Conservation (phyloP, 768 basidiomycete species). For the Suillus hirtellus region DNA sequence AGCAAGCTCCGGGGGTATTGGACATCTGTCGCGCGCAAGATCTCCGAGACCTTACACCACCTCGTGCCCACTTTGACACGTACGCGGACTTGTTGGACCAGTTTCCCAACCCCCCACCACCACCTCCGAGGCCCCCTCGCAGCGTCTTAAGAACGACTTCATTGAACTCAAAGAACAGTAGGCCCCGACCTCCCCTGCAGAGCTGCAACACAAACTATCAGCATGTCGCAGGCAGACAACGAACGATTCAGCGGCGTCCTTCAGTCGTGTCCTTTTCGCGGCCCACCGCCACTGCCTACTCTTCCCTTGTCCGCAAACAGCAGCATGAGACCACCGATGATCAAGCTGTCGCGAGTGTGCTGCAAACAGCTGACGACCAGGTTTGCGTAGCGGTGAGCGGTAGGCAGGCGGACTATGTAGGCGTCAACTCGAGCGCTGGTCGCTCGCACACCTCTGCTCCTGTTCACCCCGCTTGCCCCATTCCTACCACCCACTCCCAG, state of each 20-base stretch:
- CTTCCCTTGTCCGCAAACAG: constrained; percentile 5
- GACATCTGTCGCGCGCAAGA: constrained; percentile 2
- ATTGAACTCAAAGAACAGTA: constrained; percentile 4
- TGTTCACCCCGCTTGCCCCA: neutral
- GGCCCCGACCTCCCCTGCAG: neutral
- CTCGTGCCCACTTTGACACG: neutral
- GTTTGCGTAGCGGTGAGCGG: constrained; percentile 6
- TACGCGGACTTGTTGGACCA: constrained; percentile 14
- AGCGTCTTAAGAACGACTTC: constrained; percentile 8
- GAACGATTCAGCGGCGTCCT: neutral
- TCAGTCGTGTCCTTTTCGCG: neutral
- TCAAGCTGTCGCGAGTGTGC: neutral
- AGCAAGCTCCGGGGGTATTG: constrained; percentile 8
- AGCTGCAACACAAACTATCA: neutral
- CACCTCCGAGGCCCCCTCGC: constrained; percentile 14
- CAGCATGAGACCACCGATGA: neutral
- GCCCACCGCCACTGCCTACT: constrained; percentile 4
- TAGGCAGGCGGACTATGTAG: constrained; percentile 5
- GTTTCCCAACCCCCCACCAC: constrained; percentile 14
- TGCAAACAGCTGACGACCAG: neutral
- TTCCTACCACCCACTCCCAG: neutral
- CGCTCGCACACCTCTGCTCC: neutral
- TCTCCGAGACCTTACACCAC: neutral
- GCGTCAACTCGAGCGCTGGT: constrained; percentile 3
- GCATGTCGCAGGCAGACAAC: neutral